Percentiles rank a stretch among this genome's conserved stretches.
phyloP scores from a whole-genome alignment of 2,329 filamentous ascomycete species.

The Xylaria sp. region DNA sequence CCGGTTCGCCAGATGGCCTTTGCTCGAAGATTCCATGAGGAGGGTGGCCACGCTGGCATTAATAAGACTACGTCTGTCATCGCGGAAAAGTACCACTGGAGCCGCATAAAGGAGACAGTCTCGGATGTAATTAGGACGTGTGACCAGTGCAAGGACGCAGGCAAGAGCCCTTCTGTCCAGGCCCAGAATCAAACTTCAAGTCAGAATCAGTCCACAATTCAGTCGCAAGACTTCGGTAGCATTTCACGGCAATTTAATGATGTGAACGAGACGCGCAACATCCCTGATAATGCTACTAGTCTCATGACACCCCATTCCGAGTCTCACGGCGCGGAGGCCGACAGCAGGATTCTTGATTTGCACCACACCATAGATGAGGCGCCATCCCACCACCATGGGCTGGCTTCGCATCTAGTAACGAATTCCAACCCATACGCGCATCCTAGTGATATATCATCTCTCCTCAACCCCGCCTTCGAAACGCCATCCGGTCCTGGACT shows the following conservation, averaged over 20 bases:
- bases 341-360: conserved; percentile 41
- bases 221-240: conserved; percentile 19
- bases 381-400: conserved; percentile 41
- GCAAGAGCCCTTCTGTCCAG: conserved; percentile 31
- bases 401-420: conserved; percentile 43
- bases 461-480: conserved; percentile 50
- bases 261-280: conserved; percentile 35
- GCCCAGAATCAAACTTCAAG: conserved; percentile 30
- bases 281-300: conserved; percentile 29
- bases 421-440: conserved; percentile 57
- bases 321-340: conserved; percentile 37
- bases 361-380: conserved; percentile 37
- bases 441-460: conserved; percentile 59
- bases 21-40: conserved; percentile 77
- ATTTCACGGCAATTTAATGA: conserved; percentile 36
- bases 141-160: conserved; percentile 74
- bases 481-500: conserved; percentile 39
- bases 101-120: conserved; percentile 96
- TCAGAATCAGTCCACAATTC: conserved; percentile 19
- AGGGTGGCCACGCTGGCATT: conserved; percentile 84
- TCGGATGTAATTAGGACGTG: conserved; percentile 95
- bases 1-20: conserved; percentile 91
- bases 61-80: conserved; percentile 98
- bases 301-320: conserved; percentile 38
- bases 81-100: conserved; percentile 96